Conservation (phyloP, 805 yeast species). For the Myxozyma geophila region DNA sequence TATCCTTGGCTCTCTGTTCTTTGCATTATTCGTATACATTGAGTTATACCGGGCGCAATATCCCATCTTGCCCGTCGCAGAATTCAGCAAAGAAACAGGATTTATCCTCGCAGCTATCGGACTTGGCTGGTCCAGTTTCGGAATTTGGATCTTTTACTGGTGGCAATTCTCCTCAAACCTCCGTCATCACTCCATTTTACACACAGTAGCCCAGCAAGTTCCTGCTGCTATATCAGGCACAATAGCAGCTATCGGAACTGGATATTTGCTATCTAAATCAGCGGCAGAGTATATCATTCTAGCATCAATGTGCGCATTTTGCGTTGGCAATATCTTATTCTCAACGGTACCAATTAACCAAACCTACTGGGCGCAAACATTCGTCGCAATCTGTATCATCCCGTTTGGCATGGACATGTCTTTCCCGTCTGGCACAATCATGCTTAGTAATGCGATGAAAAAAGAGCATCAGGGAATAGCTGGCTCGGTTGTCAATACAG, state of each 20-base stretch:
- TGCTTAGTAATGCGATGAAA: conserved; percentile 47
- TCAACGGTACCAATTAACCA: conserved; percentile 63
- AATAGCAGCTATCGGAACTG: conserved; percentile 59
- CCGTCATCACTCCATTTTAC: conserved; percentile 54
- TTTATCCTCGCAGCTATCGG: conserved; percentile 57
- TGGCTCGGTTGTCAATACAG: conserved; percentile 71
- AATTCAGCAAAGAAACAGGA: conserved; percentile 52
- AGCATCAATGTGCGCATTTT: conserved; percentile 58
- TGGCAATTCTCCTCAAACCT: conserved; percentile 58
- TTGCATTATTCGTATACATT: conserved; percentile 53
- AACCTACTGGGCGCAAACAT: conserved; percentile 60
- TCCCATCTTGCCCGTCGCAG: conserved; percentile 61
- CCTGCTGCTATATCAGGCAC: conserved; percentile 60
- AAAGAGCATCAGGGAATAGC: conserved; percentile 75
- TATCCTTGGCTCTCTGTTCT: conserved; percentile 53
- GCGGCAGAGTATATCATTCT: conserved; percentile 58
- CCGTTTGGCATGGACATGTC: conserved; percentile 80
- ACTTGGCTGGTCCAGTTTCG: conserved; percentile 79
- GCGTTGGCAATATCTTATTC: conserved; percentile 58
- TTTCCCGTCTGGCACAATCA: conserved; percentile 68
- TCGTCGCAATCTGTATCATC: conserved; percentile 60
- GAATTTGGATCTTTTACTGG: conserved; percentile 70
- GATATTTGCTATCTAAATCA: conserved; percentile 51
- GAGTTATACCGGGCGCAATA: conserved; percentile 53
- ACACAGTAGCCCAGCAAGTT: conserved; percentile 52